A percentile compares a stretch with the other conserved stretches of the same genome.
Conservation (phyloP, 2,329 filamentous ascomycete species). For the Exserohilum turcica region DNA sequence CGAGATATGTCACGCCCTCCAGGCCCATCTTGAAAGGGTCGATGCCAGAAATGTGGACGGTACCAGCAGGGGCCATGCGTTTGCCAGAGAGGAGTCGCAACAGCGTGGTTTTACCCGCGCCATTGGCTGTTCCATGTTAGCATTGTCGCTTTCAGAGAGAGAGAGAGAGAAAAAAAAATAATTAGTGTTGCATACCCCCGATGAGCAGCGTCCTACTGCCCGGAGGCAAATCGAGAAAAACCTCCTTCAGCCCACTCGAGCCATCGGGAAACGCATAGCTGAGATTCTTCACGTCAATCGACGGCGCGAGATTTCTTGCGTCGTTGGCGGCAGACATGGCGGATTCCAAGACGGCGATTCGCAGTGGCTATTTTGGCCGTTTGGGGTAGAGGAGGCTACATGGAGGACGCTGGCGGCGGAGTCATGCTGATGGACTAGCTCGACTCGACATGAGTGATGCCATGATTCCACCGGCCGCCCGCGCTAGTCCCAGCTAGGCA, state of each 20-base stretch:
- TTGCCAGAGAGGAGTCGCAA: conserved; percentile 94
- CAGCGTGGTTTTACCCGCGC: conserved; percentile 95
- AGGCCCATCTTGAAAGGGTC: conserved; percentile 91
- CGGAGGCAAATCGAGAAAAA: conserved; percentile 77
- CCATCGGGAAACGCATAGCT: conserved; percentile 90
- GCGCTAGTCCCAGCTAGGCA: conserved; percentile 24
- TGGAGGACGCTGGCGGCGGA: conserved; percentile 16
- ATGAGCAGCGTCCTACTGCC: conserved; percentile 88
- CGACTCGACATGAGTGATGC: conserved; percentile 16
- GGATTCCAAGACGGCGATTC: background rate
- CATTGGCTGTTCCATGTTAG: conserved; percentile 68
- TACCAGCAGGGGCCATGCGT: conserved; percentile 78
- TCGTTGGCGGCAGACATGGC: conserved; percentile 30
- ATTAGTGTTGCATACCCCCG: conserved; percentile 64
- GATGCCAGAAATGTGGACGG: conserved; percentile 77
- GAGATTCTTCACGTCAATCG: conserved; percentile 75
- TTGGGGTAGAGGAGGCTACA: conserved; percentile 19
- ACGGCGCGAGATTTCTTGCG: conserved; percentile 52
- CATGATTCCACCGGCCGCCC: conserved; percentile 9
- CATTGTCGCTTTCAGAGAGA: background rate
- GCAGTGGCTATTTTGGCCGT: background rate
- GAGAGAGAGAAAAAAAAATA: no score
- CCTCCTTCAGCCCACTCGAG: conserved; percentile 74
- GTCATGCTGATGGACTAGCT: conserved; percentile 10
- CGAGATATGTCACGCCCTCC: conserved; percentile 95